A percentile compares a stretch with the other conserved stretches of the same genome.
Evolutionary conservation across 2,329 filamentous ascomycete genomes (phyloP).

Genomic region (Verruconis gallopava): DNA sequence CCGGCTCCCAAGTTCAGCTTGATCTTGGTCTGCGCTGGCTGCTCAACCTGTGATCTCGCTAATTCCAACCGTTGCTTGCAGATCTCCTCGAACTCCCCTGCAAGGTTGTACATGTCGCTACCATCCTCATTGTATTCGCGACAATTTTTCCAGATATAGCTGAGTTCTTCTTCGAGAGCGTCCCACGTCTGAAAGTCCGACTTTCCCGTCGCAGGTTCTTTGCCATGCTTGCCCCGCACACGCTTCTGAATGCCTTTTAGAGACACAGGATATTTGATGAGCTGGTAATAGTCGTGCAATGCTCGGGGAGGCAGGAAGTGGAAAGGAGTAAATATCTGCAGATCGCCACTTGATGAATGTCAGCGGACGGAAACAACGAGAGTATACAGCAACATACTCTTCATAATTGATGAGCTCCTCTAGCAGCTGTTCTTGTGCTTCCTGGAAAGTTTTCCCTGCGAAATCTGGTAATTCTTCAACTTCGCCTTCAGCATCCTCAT

Average conservation of each 20-base stretch:
- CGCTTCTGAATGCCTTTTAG: constrained; percentile 65
- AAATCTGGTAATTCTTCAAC: constrained; percentile 1
- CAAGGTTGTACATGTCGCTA: constrained; percentile 68
- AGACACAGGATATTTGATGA: constrained; percentile 71
- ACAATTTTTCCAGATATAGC: constrained; percentile 76
- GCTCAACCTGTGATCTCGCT: constrained; percentile 58
- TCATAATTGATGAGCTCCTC: constrained; percentile 56
- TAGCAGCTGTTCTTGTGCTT: constrained; percentile 76
- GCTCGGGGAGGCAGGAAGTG: constrained; percentile 62
- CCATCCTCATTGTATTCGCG: constrained; percentile 85
- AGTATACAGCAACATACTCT: constrained; percentile 29
- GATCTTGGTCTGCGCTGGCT: constrained; percentile 63
- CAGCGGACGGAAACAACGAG: neutral
- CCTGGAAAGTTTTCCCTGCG: constrained; percentile 62
- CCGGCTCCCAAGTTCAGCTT: constrained; percentile 56
- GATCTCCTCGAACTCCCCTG: constrained; percentile 63
- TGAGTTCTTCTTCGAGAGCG: constrained; percentile 65
- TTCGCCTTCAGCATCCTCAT: constrained; percentile 2
- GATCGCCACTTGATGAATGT: too few species aligned
- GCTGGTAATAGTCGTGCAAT: constrained; percentile 73
- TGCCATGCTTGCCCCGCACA: constrained; percentile 58
- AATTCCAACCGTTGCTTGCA: constrained; percentile 48
- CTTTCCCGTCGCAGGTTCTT: constrained; percentile 43
- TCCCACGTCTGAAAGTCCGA: constrained; percentile 75
- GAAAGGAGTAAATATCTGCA: constrained; percentile 62